Evolutionary conservation across 73 alveolate species (phyloP).

Genomic region (Paramecium bursaria): DNA sequence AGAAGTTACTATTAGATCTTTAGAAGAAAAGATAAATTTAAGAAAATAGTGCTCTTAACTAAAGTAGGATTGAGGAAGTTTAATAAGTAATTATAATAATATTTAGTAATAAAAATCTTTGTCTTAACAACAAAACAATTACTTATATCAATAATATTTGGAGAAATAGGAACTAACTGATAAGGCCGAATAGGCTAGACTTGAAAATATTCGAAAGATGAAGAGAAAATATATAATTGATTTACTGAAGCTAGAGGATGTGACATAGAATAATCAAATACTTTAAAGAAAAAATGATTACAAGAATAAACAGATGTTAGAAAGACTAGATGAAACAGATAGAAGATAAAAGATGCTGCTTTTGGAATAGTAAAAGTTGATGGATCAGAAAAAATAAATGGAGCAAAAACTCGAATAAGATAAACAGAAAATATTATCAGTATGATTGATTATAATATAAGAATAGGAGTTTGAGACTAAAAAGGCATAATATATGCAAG

Average conservation of each 20-base stretch:
- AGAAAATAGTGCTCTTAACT: neutral
- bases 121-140: neutral
- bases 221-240: slow-evolving; percentile 45
- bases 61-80: slow-evolving; percentile 29
- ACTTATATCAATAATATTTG: neutral
- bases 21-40: neutral
- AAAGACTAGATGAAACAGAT: slow-evolving; percentile 44
- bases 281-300: slow-evolving; percentile 23
- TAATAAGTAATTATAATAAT: slow-evolving; percentile 23
- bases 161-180: neutral
- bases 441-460: neutral
- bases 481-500: neutral
- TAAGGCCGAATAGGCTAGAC: slow-evolving; percentile 41
- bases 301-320: neutral
- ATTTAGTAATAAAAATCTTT: slow-evolving; percentile 10
- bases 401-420: neutral
- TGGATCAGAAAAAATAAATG: slow-evolving; percentile 34
- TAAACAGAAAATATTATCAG: slow-evolving; percentile 9
- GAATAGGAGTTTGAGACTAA: slow-evolving; percentile 46
- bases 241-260: slow-evolving; percentile 53
- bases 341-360: neutral
- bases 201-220: neutral
- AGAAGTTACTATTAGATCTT: neutral
- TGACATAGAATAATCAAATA: slow-evolving; percentile 26
- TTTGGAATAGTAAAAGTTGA: slow-evolving; percentile 1